Base-by-base conservation (phyloP, 371 early-diverging fungal species). In the Coemansia sp. region DNA sequence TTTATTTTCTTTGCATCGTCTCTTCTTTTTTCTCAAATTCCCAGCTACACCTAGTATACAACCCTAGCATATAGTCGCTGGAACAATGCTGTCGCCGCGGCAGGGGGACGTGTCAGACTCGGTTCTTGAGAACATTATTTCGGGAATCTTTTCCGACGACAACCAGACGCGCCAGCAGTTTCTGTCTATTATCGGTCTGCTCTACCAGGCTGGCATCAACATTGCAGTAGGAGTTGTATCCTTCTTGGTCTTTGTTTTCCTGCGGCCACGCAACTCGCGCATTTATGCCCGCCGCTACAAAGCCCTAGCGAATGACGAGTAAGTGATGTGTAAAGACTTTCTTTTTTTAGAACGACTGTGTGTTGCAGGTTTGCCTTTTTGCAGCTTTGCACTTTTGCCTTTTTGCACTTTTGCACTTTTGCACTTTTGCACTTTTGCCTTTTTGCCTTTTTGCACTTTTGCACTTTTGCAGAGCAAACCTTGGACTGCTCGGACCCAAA, bases 171-270 rank as follows among this genome's bases (percentile, higher is more conserved):
- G 58, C 22, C 61, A 81, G 34, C 64, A 79, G 54, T 67, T 56
- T 29, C 66, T 81, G 26, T 68, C 78, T 2, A 69, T 81, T 21
- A 40, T 78, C 40, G 75, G 81, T 68, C 71, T 82, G 27, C 63
- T 82, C 34, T 66, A 64, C 55, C 82, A 82, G 71, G 69, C 72
- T 1, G 82, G 81, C 18, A 68, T 82, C 21, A 79, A 71, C 42
- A 29, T 72, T 27, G 82, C 63, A 22, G 48, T 79, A 14, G 63
- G 75, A 58, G 70, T 75, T 16, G 82, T 67, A 47, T 67, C 76
- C 61, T 70, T 81, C 31, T 29, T 81, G 11, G 45, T 79, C 18
- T 82, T 82, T 63, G 50, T 63, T 4, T 52, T 77, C 6, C 54
- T 82, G 11, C 78, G 82, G 1, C 82, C 80, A 0, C 68, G 59